phyloP scores from a whole-genome alignment of 192 early-diverging fungal species.

The Umbelopsis sp. region DNA sequence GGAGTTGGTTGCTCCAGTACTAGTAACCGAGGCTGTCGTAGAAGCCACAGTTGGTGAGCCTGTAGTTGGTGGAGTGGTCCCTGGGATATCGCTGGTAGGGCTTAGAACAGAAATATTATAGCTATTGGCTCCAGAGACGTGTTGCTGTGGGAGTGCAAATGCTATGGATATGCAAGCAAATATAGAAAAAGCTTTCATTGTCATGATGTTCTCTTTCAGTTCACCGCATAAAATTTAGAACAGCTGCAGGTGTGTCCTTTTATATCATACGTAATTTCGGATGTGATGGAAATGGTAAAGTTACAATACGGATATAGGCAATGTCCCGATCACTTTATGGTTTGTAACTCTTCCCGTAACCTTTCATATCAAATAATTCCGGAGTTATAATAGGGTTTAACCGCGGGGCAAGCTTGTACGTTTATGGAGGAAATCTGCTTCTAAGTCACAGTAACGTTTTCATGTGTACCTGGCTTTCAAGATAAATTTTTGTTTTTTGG shows the following conservation, averaged over 20 bases:
- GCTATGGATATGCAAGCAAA: background rate
- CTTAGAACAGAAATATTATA: background rate
- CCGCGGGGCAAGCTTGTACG: background rate
- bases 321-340: background rate
- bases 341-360: background rate
- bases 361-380: background rate
- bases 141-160: background rate
- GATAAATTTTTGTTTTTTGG: background rate
- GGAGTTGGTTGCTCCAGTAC: background rate
- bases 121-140: background rate
- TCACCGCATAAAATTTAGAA: background rate
- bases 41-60: background rate
- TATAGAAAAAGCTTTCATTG: background rate
- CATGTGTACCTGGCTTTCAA: background rate
- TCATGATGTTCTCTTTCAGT: background rate
- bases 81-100: background rate
- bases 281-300: background rate
- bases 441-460: background rate
- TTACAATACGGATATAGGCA: background rate
- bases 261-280: background rate
- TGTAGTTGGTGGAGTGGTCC: conserved; percentile 4
- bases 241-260: background rate
- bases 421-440: background rate
- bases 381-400: background rate
- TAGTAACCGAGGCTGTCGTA: background rate